A percentile compares a stretch with the other conserved stretches of the same genome.
Evolutionary conservation across 352 stramenopile species (phyloP).

Genomic region (Phytophthora pseudosyringae): DNA sequence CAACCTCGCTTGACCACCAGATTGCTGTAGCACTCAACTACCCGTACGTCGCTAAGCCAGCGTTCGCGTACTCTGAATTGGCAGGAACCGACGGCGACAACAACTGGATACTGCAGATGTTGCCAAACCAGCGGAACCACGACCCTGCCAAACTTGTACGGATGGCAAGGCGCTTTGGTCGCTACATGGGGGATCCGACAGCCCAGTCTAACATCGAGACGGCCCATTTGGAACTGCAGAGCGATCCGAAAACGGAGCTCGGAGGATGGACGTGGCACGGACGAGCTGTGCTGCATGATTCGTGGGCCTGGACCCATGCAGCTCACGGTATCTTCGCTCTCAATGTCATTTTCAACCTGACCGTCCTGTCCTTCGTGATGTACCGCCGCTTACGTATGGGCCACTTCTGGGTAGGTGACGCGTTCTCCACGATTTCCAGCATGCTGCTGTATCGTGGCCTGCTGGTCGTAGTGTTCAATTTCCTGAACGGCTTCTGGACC

Average conservation of each 20-base stretch:
- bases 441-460: constrained; percentile 34
- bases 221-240: constrained; percentile 24
- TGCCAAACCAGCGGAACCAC: not conserved
- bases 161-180: constrained; percentile 30
- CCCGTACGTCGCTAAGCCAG: constrained; percentile 23
- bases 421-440: constrained; percentile 38
- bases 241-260: constrained; percentile 20
- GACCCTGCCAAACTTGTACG: constrained; percentile 19
- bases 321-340: constrained; percentile 35
- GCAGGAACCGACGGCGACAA: not conserved
- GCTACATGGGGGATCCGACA: constrained; percentile 31
- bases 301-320: constrained; percentile 47
- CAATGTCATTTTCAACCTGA: constrained; percentile 24
- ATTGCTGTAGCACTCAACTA: constrained; percentile 29
- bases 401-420: constrained; percentile 44
- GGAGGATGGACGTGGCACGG: constrained; percentile 29
- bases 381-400: constrained; percentile 32
- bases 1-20: constrained; percentile 9
- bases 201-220: constrained; percentile 45
- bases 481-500: constrained; percentile 39
- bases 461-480: constrained; percentile 29
- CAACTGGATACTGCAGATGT: constrained; percentile 10
- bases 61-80: constrained; percentile 7
- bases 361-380: constrained; percentile 30
- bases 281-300: constrained; percentile 34